Base-by-base conservation (phyloP, 2,329 filamentous ascomycete species). In the Colletotrichum abscissum region DNA sequence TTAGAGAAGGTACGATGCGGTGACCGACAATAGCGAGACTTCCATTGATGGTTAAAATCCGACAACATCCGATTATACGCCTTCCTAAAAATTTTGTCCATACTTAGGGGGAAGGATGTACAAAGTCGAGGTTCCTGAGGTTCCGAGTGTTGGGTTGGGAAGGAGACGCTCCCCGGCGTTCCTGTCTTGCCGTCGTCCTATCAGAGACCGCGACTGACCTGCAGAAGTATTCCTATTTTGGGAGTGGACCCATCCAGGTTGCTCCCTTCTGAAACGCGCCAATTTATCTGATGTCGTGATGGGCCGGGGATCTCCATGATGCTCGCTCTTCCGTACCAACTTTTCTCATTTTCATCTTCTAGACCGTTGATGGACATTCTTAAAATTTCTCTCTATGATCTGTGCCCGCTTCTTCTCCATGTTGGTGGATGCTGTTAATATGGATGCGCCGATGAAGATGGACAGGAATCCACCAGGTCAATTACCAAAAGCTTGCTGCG, bases 261-360 rank as follows among this genome's bases (percentile, higher is more conserved):
- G 46, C 68, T 63, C 57, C 72, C 62, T 55, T 72, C 57, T 72
- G 69, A 74, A 74, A 74, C 72, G 72, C 69, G 24, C 68, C 63
- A 74, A 74, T 68, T 63, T 55, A 72, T 72, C 72, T 74, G 72
- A 74, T 63, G 71, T 70, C 60, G 71, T 66, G 60, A 63, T 73
- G 60, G 70, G n/a, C 60, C 19, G 70, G 70, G 52, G 60, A 65
- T 70, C 59, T 65, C 70, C 60, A 70, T 60, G 59, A 49, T 38
- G 60, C 26, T 63, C 58, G 38, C 33, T 35, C 35, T 12, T 28
- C 52, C 63, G 38, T 33, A 26, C 33, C 42, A 38, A 30, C 24
- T 35, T 69, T 69, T 60, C 56, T 58, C 46, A 58, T 63, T 63
- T 46, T 63, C 26, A 6, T 42, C 42, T 49, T 49, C 42, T n/a